phyloP scores from a whole-genome alignment of 768 basidiomycete species.

The Saitozyma podzolica region DNA sequence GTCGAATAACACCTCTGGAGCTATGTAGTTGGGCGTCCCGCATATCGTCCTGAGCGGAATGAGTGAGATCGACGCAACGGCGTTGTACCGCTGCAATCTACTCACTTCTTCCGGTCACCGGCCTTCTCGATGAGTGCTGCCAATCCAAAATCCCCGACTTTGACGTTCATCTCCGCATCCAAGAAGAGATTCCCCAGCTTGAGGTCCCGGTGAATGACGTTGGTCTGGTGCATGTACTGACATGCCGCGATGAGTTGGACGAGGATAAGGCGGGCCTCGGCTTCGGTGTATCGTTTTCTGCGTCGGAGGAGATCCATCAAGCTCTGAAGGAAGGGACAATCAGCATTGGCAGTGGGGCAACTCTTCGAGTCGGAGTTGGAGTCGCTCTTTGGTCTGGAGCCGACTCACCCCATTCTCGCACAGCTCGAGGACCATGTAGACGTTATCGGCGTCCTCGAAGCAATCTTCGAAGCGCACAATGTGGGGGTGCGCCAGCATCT shows the following conservation, averaged over 20 bases:
- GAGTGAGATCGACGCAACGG: slow-evolving; percentile 1
- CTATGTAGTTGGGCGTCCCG: slow-evolving; percentile 98
- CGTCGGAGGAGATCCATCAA: slow-evolving; percentile 72
- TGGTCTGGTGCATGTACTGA: slow-evolving; percentile 94
- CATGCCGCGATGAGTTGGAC: slow-evolving; percentile 94
- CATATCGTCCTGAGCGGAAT: slow-evolving; percentile 73
- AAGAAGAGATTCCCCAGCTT: slow-evolving; percentile 95
- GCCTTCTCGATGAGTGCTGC: slow-evolving; percentile 95
- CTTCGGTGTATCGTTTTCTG: slow-evolving; percentile 82
- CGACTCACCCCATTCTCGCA: slow-evolving; percentile 71
- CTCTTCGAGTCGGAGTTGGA: slow-evolving; percentile 9
- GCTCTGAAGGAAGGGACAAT: slow-evolving; percentile 25
- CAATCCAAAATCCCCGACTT: slow-evolving; percentile 95
- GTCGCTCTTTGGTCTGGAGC: neutral
- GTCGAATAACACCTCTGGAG: slow-evolving; percentile 82
- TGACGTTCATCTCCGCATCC: slow-evolving; percentile 85
- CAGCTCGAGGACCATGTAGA: slow-evolving; percentile 95
- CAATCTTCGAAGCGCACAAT: slow-evolving; percentile 89
- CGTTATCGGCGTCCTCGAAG: slow-evolving; percentile 92
- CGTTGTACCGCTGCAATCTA: neutral
- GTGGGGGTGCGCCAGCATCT: slow-evolving; percentile 84
- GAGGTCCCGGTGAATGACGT: slow-evolving; percentile 95
- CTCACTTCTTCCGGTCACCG: slow-evolving; percentile 88
- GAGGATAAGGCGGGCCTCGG: slow-evolving; percentile 88
- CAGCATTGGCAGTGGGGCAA: too few species aligned